Evolutionary conservation across 169 alveolate genomes (phyloP), one percentile per base, ranked within the genome.

Genomic region (Eimeria tenella): DNA sequence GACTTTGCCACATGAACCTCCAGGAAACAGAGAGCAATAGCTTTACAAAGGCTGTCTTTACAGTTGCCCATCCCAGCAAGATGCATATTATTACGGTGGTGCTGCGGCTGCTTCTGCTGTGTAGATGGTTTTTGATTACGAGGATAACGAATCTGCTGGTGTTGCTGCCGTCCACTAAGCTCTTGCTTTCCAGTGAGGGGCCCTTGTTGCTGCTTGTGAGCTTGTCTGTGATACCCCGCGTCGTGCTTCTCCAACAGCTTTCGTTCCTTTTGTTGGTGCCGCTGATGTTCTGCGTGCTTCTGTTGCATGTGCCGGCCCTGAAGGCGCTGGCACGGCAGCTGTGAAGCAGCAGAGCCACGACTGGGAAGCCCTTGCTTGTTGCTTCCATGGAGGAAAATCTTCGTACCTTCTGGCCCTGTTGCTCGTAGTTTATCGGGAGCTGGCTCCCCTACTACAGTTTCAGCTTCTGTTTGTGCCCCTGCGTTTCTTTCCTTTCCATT

Each of bases 1-100:
- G 75, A 53, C 23, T 84, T 58, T n/a, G 91, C 81, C 23, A 42
- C 81, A 84, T 84, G 91, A 31, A 84, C 62, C 21, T 84, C 91
- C 25, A 49, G 3, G 19, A 84, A 56, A 60, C 91, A 84, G 53
- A 19, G 52, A 5, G 79, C 79, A 42, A 84, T 56, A 0, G 91
- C 91, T 25, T 58, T 62, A 42, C 58, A 70, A 50, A 84, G 10
- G 4, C 63, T 42, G 52, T 71, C 52, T 10, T 7, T 15, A 56
- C 31, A 4, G n/a, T 13, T 55, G 58, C 60, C 53, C 74, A 56
- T 62, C 55, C 56, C 74, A 53, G 11, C 53, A 3, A 56, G 13
- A 8, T 8, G 70, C 74, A 53, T 15, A 25, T 25, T 11, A 7
- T 71, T 81, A 2, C 19, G 5, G 56, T 7, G 53, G 53, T 58